A percentile compares a stretch with the other conserved stretches of the same genome.
Conservation (phyloP, 768 basidiomycete species). For the Boletus insuetus region DNA sequence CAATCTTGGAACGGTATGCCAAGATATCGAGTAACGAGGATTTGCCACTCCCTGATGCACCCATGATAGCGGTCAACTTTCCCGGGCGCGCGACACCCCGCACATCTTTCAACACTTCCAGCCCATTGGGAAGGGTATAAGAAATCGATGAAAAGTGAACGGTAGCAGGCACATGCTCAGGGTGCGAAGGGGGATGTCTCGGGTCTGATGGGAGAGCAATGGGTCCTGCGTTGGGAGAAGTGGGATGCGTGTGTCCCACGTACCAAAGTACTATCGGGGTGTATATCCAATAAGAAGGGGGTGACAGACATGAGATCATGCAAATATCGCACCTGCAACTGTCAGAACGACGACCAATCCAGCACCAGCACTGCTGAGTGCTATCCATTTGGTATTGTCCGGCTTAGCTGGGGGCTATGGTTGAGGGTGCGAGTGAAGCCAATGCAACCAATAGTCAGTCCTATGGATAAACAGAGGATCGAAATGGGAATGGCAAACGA, state of each 20-base stretch:
- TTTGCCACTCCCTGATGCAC: slow-evolving; percentile 94
- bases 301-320: not conserved
- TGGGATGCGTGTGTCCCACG: slow-evolving; percentile 63
- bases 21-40: slow-evolving; percentile 96
- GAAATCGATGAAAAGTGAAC: slow-evolving; percentile 87
- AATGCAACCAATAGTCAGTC: not conserved
- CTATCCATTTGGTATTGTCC: slow-evolving; percentile 79
- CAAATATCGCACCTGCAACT: slow-evolving; percentile 48
- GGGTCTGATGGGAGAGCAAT: slow-evolving; percentile 87
- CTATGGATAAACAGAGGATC: not conserved
- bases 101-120: slow-evolving; percentile 74
- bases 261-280: slow-evolving; percentile 77
- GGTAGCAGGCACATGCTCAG: slow-evolving; percentile 90
- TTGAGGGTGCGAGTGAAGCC: not conserved
- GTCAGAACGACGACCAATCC: slow-evolving; percentile 70
- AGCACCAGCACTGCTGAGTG: slow-evolving; percentile 78
- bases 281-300: not conserved
- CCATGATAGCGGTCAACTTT: slow-evolving; percentile 94
- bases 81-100: slow-evolving; percentile 85
- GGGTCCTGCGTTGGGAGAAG: slow-evolving; percentile 48
- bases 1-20: slow-evolving; percentile 85
- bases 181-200: slow-evolving; percentile 49
- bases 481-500: not conserved
- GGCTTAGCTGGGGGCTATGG: slow-evolving; percentile 73
- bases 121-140: slow-evolving; percentile 63